A percentile compares a stretch with the other conserved stretches of the same genome.
Conservation (phyloP, 495 filamentous ascomycete species). For the Hypoxylon cercidicola region DNA sequence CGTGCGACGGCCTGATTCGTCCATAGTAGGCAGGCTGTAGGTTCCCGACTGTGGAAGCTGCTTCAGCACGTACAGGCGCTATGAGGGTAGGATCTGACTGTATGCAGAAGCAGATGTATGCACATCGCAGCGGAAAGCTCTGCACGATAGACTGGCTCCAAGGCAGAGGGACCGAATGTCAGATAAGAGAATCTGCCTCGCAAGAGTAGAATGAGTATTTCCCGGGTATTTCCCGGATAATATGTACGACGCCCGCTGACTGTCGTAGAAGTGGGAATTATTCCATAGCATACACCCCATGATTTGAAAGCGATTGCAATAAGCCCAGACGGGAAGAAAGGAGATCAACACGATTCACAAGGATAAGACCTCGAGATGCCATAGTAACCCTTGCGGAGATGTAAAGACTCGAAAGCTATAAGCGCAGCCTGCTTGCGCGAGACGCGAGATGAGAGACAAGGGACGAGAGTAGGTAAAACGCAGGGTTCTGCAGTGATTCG, state of each 20-base stretch:
- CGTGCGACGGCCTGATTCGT: constrained; percentile 25
- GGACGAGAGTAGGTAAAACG: constrained; percentile 18
- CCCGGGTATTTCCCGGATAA: too few relatives aligned
- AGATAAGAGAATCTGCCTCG: constrained; percentile 12
- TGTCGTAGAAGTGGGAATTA: constrained; percentile 20
- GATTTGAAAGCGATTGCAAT: constrained; percentile 16
- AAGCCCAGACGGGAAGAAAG: constrained; percentile 15
- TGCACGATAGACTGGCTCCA: constrained; percentile 13
- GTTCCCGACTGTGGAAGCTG: constrained; percentile 29
- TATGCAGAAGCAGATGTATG: constrained; percentile 26
- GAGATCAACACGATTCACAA: constrained; percentile 14
- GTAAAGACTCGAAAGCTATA: constrained; percentile 9
- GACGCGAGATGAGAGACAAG: constrained; percentile 20
- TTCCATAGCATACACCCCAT: constrained; percentile 20
- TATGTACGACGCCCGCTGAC: constrained; percentile 13
- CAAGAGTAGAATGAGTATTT: constrained; percentile 20
- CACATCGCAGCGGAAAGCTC: constrained; percentile 9
- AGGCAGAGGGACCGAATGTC: constrained; percentile 15
- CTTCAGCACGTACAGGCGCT: constrained; percentile 22
- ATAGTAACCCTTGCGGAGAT: constrained; percentile 13
- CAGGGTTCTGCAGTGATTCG: constrained; percentile 38
- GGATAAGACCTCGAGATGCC: constrained; percentile 5
- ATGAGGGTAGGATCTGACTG: constrained; percentile 28
- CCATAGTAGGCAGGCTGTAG: constrained; percentile 28
- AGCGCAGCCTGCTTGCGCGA: constrained; percentile 8